Evolutionary conservation across 768 basidiomycete genomes (phyloP), one percentile per base, ranked within the genome.

Genomic region (Lentinula detonsa): DNA sequence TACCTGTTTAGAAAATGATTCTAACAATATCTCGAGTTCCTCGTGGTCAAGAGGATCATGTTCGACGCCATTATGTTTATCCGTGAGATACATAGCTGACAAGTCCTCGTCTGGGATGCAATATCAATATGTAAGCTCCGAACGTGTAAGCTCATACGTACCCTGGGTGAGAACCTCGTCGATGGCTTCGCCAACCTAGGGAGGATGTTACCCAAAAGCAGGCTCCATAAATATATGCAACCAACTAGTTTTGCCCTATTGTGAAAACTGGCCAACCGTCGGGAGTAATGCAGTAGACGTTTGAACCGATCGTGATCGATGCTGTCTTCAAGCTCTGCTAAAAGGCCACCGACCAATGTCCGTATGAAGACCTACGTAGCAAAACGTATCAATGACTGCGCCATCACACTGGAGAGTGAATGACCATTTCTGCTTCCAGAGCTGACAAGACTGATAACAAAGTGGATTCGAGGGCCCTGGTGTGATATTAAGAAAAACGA

Each of bases 221-320:
- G 13, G 43, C n/a, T 23, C 52, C 34, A 23, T 53, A 11, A 23
- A 48, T 21, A 39, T 57, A 52, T 48, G 23, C 18, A 37, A 69
- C 78, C 54, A 69, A 93, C 93, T 69, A 94, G 71, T 68, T 88
- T 87, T 10, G 95, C 94, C 64, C 96, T 81, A 72, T 92, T 95
- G 74, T 95, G 91, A 72, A 98, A 98, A 64, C 87, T 86, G 5
- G 87, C 84, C 28, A 98, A 77, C 52, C 92, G 84, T 62, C 96
- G 83, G 2, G 94, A 95, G 74, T 96, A 97, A 71, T 97, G 93
- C 35, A 98, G 79, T 18, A 98, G 76, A 21, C 91, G 83, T 70
- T 93, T 94, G 72, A 98, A 92, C 59, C 93, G 91, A 73, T 97
- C 95, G 43, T 93, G 88, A 70, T 96, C 93, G 67, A 98, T 97